Base-by-base conservation (phyloP, 192 early-diverging fungal species). In the Coemansia aciculifera region DNA sequence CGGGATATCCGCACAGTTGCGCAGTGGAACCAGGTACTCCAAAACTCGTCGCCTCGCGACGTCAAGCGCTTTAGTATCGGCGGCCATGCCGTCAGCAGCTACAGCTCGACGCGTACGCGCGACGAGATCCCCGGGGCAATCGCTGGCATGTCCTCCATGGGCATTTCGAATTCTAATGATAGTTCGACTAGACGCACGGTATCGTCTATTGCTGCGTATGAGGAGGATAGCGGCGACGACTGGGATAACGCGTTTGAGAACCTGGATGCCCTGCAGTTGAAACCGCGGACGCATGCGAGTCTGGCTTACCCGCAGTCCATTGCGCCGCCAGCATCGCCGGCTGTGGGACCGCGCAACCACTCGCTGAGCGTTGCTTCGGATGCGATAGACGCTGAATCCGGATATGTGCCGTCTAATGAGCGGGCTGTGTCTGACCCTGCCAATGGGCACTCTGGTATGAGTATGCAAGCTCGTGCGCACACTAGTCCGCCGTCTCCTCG, bases 181-280 rank as follows among this genome's bases (percentile, higher is more conserved):
- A 73, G 67, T 61, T 72, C 81, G 0, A 52, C 81, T 6, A 72
- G 73, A 42, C 75, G 81, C 56, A 83, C 76, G 1, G 81, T 83
- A 2, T 83, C 81, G 8, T 83, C 81, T 3, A 83, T 83, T 38
- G 81, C 81, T 0, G 76, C 72, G 8, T 83, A 83, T 63, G 81
- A 83, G 43, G 81, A 83, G 21, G 76, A 83, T 51, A 83, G 81
- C 62, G 69, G 76, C 40, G 81, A 83, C 8, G 81, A 83, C 73
- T 83, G 81, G 81, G 81, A 83, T 23, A 78, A 83, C 11, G 81
- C 81, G 1, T 83, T 83, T 66, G 66, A 83, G 57, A 83, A 83
- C 37, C 76, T 83, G 12, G 81, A 83, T 31, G 67, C 75, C 9
- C 62, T 83, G 49, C 75, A 83, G 62, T 48, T 78, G 15, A 67